phyloP scores from a whole-genome alignment of 2,329 filamentous ascomycete genomes.

The Calonectria crousiana region DNA sequence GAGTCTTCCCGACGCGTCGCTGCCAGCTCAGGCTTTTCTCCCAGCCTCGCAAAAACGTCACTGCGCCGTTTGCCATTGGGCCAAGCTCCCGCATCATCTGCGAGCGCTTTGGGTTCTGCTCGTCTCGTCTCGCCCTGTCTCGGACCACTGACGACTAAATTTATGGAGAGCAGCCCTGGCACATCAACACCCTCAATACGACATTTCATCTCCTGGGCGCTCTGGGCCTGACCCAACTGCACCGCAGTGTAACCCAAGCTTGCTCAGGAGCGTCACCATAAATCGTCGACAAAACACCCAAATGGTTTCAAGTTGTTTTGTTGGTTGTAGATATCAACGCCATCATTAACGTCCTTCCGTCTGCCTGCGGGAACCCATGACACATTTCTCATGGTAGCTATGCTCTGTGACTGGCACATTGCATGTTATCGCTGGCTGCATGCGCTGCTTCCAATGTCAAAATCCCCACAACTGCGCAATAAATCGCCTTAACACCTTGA shows the following conservation, averaged over 20 bases:
- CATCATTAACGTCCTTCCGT: not conserved
- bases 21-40: not conserved
- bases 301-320: not conserved
- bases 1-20: conserved; percentile 2
- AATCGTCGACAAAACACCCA: not conserved
- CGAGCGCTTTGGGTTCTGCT: not conserved
- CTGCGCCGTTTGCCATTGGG: not conserved
- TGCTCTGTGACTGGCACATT: not conserved
- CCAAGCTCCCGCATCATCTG: not conserved
- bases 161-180: not conserved
- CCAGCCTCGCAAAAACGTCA: conserved; percentile 25
- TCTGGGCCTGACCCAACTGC: too few species aligned
- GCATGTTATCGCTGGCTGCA: not conserved
- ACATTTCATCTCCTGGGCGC: not conserved
- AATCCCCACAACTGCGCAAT: not conserved
- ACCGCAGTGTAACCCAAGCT: not conserved
- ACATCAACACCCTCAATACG: not conserved
- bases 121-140: conserved; percentile 13
- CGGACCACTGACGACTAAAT: not conserved
- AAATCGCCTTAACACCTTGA: not conserved
- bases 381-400: not conserved
- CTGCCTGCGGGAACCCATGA: not conserved
- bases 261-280: too few species aligned
- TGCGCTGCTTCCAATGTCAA: not conserved
- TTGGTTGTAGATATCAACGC: not conserved